Evolutionary conservation across 495 filamentous ascomycete species (phyloP).

Genomic region (Chaetomium fimeti): DNA sequence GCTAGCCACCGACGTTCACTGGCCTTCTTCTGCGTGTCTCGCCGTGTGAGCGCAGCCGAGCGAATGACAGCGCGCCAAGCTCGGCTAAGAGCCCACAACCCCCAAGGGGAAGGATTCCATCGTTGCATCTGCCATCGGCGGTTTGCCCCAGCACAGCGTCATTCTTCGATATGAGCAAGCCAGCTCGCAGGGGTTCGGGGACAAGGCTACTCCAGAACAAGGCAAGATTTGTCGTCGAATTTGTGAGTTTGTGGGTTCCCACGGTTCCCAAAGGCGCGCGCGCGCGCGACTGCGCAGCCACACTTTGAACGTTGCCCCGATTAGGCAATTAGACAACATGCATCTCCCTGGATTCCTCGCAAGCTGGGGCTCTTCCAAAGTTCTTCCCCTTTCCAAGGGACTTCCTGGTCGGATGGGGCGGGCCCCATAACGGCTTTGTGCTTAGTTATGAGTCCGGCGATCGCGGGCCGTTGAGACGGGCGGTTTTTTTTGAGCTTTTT

Average conservation of each 20-base stretch:
- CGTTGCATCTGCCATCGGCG: constrained; percentile 11
- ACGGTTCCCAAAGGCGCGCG: neutral
- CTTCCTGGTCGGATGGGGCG: neutral
- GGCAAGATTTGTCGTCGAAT: neutral
- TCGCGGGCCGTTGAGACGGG: constrained; percentile 7
- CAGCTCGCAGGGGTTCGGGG: neutral
- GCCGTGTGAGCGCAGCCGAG: neutral
- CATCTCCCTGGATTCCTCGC: neutral
- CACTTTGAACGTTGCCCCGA: neutral
- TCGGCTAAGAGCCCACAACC: neutral
- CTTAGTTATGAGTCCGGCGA: neutral
- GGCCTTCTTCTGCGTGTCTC: neutral
- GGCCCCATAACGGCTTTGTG: too few relatives aligned
- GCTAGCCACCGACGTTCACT: too few relatives aligned
- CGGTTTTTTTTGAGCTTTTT: neutral
- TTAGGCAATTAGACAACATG: constrained; percentile 6
- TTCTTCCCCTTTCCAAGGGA: neutral
- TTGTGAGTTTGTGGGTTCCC: neutral
- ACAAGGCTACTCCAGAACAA: too few relatives aligned
- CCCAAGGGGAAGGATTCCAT: constrained; percentile 3
- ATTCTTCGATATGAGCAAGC: constrained; percentile 12
- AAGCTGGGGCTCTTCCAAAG: neutral
- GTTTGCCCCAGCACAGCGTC: constrained; percentile 1
- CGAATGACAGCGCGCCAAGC: neutral
- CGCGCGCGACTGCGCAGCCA: neutral